Evolutionary conservation across 1,139 yeast species (phyloP), one percentile per base, ranked within the genome.

Genomic region (Geotrichum histeridarum): DNA sequence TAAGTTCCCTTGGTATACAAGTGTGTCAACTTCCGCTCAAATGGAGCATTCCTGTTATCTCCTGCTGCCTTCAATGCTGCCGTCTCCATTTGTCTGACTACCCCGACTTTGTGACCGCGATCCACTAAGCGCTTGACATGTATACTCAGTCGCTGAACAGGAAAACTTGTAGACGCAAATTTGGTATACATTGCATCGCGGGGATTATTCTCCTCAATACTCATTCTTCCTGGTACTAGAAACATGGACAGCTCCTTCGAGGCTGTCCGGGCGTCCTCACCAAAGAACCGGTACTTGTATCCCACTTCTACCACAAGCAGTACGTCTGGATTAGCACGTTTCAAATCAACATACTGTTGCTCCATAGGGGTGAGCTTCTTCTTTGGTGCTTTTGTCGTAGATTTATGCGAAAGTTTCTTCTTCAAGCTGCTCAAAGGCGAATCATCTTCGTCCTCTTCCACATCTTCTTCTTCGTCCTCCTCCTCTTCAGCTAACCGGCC

Each of bases 1-100:
- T 85, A 89, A 0, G 98, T 91, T 0, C 95, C 96, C 54, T 80
- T 80, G 0, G 98, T 88, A 64, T 85, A 89, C 0, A 89, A 83
- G 7, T 82, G 81, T 0, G 93, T 80, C 5, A 91, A 70, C 60
- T 81, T 73, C 49, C 99, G 73, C 53, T 78, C 79, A 71, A 93
- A 87, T 2, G 89, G 76, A 33, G 79, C 79, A 41, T 67, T 70
- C 58, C 71, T 74, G 59, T 72, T 73, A 36, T 67, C 68, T 1
- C 77, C 74, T 2, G 66, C 76, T 57, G 72, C 81, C 72, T 86
- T 86, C 8, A 86, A 74, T 0, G 90, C 88, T 0, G 91, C 83
- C 0, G 93, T 82, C 66, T 91, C 97, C 38, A 81, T 76, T 65
- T 93, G 99, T 63, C 86, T 84, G 0, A 91, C 94, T 1, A 93